phyloP scores from a whole-genome alignment of 805 yeast genomes.

The Lipomyces yamadae region DNA sequence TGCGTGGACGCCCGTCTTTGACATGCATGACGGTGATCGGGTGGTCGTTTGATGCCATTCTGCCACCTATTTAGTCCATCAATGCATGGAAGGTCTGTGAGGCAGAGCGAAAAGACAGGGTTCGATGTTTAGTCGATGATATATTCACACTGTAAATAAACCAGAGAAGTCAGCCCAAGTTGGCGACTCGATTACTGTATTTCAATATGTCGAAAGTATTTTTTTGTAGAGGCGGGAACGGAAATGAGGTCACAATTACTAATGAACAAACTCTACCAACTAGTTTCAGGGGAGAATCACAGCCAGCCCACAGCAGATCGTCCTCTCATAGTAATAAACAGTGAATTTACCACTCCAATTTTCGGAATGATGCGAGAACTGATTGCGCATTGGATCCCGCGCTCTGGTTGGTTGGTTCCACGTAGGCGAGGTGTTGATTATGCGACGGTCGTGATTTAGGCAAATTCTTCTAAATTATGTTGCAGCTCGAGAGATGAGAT shows the following conservation, averaged over 20 bases:
- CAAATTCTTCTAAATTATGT: background rate
- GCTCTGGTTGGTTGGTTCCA: background rate
- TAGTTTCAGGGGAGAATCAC: background rate
- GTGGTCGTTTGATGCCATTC: too few relatives aligned
- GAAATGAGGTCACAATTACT: background rate
- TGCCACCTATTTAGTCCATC: too few relatives aligned
- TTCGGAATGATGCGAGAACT: background rate
- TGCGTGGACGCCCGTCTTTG: too few relatives aligned
- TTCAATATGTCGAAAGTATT: background rate
- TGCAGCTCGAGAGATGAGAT: background rate
- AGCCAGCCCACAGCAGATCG: background rate
- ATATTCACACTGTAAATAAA: too few relatives aligned
- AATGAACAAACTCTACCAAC: background rate
- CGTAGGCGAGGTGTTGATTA: background rate
- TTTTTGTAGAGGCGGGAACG: background rate
- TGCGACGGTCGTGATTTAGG: background rate
- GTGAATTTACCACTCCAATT: background rate
- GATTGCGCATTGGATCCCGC: conserved; percentile 2
- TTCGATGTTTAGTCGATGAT: too few relatives aligned
- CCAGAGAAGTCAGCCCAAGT: too few relatives aligned
- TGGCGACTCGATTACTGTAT: background rate
- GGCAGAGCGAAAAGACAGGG: too few relatives aligned
- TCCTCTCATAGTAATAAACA: background rate
- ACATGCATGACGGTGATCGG: too few relatives aligned
- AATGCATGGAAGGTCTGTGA: too few relatives aligned